Percentiles rank a stretch among this genome's conserved stretches.
phyloP scores from a whole-genome alignment of 2,329 filamentous ascomycete species.

The Apiospora kogelbergensis region DNA sequence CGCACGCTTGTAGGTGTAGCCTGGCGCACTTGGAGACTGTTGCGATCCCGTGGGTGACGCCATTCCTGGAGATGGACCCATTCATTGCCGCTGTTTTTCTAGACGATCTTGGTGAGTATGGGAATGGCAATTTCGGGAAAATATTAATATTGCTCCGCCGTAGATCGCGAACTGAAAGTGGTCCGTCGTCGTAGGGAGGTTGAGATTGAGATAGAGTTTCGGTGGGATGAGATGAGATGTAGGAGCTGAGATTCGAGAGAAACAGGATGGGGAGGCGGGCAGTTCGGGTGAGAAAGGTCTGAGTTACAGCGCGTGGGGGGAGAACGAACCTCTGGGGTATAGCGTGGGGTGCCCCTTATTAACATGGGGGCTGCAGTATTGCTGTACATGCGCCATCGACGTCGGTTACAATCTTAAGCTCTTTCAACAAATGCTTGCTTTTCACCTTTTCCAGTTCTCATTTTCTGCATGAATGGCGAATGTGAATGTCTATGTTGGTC shows the following conservation, averaged over 20 bases:
- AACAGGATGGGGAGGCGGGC: neutral
- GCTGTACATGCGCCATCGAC: neutral
- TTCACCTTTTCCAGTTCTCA: too few relatives aligned
- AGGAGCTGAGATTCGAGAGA: neutral
- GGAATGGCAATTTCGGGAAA: neutral
- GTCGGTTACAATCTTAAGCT: neutral
- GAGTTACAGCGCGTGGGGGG: neutral
- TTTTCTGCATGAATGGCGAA: neutral
- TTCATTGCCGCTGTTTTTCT: neutral
- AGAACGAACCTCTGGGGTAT: neutral
- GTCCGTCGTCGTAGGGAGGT: neutral
- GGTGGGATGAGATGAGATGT: neutral
- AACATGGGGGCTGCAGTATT: neutral
- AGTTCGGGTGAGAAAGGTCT: neutral
- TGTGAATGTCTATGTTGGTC: neutral
- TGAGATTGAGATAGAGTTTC: neutral
- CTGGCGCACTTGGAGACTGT: neutral
- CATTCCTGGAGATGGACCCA: neutral
- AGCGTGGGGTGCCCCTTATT: neutral
- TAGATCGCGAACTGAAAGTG: neutral
- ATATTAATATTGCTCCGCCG: too few relatives aligned
- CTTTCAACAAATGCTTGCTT: neutral
- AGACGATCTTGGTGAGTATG: neutral
- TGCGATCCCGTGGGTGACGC: neutral
- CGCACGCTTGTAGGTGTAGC: slow-evolving; percentile 5